Conservation (phyloP, 768 basidiomycete species). For the Suillus luteus region DNA sequence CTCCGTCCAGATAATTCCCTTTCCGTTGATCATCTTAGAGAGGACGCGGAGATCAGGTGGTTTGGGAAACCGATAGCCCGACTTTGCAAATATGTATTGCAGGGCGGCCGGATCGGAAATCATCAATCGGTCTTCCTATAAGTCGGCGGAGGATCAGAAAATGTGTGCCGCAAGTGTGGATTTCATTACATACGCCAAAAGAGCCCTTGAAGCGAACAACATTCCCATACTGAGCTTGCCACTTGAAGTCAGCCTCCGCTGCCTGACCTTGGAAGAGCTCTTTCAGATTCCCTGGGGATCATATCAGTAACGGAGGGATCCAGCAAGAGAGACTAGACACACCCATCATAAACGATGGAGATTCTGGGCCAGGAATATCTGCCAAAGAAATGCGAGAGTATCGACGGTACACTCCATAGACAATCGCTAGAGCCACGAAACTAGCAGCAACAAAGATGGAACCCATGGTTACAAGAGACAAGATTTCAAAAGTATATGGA, state of each 20-base stretch:
- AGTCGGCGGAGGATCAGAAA: conserved; percentile 13
- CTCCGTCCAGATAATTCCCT: conserved; percentile 42
- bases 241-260: conserved; percentile 31
- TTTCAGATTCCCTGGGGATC: conserved; percentile 27
- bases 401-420: conserved; percentile 13
- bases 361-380: conserved; percentile 23
- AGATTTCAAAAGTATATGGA: not conserved
- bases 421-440: conserved; percentile 12
- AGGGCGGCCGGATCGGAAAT: conserved; percentile 51
- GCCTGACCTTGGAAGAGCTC: conserved; percentile 31
- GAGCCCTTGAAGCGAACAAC: conserved; percentile 31
- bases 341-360: conserved; percentile 27
- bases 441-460: not conserved
- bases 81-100: conserved; percentile 41
- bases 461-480: conserved; percentile 16
- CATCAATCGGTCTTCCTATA: conserved; percentile 46
- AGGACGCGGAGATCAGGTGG: conserved; percentile 26
- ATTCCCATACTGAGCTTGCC: conserved; percentile 33
- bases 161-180: conserved; percentile 1
- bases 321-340: not conserved
- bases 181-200: conserved; percentile 25
- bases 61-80: conserved; percentile 46
- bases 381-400: conserved; percentile 15
- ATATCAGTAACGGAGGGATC: conserved; percentile 25
- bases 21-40: conserved; percentile 29